Conservation (phyloP, 257 asterid species). For the Capsicum chinense region DNA sequence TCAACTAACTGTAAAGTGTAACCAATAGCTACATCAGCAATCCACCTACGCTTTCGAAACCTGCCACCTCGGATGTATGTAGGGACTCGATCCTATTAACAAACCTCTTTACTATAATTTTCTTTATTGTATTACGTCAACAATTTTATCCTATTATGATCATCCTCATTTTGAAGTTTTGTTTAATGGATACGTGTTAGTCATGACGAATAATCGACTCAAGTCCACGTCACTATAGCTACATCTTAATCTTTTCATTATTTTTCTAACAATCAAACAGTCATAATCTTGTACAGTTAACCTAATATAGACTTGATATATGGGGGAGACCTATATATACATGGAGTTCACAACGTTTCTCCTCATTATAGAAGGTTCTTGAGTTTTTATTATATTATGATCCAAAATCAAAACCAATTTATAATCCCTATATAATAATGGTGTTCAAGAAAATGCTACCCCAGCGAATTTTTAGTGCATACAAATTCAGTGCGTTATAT, state of each 20-base stretch:
- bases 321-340: neutral
- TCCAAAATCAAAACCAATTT: neutral
- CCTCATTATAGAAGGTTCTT: neutral
- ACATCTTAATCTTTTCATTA: neutral
- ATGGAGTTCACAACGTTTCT: neutral
- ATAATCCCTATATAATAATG: neutral
- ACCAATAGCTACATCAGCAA: neutral
- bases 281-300: neutral
- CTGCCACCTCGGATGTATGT: slow-evolving; percentile 25
- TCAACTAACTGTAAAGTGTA: neutral
- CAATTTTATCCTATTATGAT: neutral
- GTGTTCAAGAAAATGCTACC: slow-evolving; percentile 24
- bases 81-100: neutral
- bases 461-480: slow-evolving; percentile 16
- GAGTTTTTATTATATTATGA: neutral
- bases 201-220: slow-evolving; percentile 8
- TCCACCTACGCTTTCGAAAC: neutral
- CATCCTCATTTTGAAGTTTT: neutral
- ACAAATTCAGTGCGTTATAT: slow-evolving; percentile 5
- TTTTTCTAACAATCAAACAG: neutral
- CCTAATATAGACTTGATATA: neutral
- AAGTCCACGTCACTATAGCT: slow-evolving; percentile 2
- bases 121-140: neutral
- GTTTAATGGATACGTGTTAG: neutral
- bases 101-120: neutral